Evolutionary conservation across 2,329 filamentous ascomycete species (phyloP), one percentile per base, ranked within the genome.

Genomic region (Ophiostoma himal-ulmi): DNA sequence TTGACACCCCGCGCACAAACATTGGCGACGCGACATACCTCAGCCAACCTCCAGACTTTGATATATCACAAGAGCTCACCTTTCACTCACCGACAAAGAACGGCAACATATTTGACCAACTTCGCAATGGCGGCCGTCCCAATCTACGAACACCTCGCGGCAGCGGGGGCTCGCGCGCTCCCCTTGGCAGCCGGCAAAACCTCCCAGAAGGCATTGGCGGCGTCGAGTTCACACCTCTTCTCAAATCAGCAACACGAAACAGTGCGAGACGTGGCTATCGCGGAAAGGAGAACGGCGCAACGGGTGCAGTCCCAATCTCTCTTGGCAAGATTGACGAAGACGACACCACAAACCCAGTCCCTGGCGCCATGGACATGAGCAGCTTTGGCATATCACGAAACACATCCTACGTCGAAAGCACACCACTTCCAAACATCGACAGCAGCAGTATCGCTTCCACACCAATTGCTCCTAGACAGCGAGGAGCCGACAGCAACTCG

Each of bases 221-320:
- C 69, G 89, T 89, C 75, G 96, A 99, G 76, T 99, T 99, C 79
- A 99, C 95, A 0, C 95, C 96, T 0, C 83, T 99, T 75, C 87
- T 99, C 78, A 97, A 96, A 80, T 93, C 83, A 34, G 88, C 86
- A n/a, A 90, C 86, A 77, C 84, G 82, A 83, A 94, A 84, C 82
- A 93, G 83, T 85, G 91, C 83, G 82, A 89, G 83, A 79, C 86
- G 81, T 73, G 69, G 68, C 4, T 85, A 78, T 78, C 81, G 78
- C 74, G 87, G 85, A 78, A 91, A 86, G 78, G 87, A 86, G 80
- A 90, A 88, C 79, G 83, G 80, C 20, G 83, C 84, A 64, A 37
- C 65, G 1, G 83, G 82, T 17, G 81, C 85, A 26, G 85, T 86
- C 72, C 97, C 94, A 3, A 93, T 93, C 3, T 89, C 88, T 20